These are phyloP conservation scores for Fusarium siculi DNA, from an alignment of 2,329 filamentous ascomycete genomes.

Conservation along the genomic window DNA sequence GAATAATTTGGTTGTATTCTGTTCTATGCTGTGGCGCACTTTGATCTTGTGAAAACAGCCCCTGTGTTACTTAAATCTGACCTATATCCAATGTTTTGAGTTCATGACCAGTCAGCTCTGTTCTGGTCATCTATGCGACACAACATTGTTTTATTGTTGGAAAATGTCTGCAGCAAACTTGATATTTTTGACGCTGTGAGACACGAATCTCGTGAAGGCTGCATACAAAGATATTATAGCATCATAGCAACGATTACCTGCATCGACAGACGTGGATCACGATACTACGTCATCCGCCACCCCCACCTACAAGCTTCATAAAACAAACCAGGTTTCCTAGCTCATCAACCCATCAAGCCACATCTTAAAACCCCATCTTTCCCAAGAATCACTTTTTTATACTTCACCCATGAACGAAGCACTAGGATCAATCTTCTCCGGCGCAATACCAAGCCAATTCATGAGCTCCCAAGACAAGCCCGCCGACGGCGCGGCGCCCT, in stretches of 20 bases:
- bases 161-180: background rate
- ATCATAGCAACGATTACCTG: conserved; percentile 13
- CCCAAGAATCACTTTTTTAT: background rate
- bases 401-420: conserved; percentile 11
- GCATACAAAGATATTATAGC: background rate
- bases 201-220: background rate
- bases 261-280: background rate
- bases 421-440: conserved; percentile 17
- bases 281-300: conserved; percentile 31
- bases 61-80: fast-evolving
- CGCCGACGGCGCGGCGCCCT: conserved; percentile 2
- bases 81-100: fast-evolving
- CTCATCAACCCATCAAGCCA: conserved; percentile 12
- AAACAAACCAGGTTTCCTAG: conserved; percentile 17
- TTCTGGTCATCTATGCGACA: fast-evolving
- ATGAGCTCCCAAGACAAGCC: conserved; percentile 17
- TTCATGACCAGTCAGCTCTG: fast-evolving
- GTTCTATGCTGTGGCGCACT: fast-evolving
- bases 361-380: conserved; percentile 4
- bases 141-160: fast-evolving
- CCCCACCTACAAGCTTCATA: conserved; percentile 13
- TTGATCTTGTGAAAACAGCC: fast-evolving
- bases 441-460: conserved; percentile 21
- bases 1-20: too few relatives aligned
- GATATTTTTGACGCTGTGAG: background rate